These are phyloP conservation scores for Pleurotus pulmonarius DNA, from an alignment of 768 basidiomycete genomes.

Conservation along the genomic window DNA sequence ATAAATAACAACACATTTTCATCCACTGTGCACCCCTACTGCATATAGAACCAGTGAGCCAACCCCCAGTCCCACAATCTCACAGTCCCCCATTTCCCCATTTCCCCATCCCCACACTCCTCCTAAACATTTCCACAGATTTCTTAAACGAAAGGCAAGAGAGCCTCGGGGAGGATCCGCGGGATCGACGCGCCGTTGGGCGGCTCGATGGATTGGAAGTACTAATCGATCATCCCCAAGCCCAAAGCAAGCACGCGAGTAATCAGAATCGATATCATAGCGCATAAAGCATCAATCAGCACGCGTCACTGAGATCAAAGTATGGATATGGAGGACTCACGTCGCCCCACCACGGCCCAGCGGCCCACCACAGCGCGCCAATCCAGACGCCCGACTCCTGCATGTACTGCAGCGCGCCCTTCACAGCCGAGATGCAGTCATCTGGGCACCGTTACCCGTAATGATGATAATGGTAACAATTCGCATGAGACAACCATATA, in stretches of 20 bases:
- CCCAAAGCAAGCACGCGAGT: no score
- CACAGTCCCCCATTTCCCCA: no score
- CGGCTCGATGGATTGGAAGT: conserved; percentile 61
- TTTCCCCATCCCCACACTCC: no score
- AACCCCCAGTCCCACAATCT: no score
- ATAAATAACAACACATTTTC: no score
- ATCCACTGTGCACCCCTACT: no score
- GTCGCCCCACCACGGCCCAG: conserved; percentile 58
- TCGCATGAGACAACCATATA: no score
- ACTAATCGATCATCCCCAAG: conserved; percentile 26
- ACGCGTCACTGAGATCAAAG: not conserved
- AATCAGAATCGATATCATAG: no score
- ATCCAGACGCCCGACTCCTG: conserved; percentile 56
- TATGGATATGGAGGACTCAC: conserved; percentile 30
- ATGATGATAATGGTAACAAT: no score
- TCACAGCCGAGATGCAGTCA: conserved; percentile 42
- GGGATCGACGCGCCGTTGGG: conserved; percentile 53
- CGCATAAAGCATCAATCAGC: not conserved
- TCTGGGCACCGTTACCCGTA: conserved; percentile 12
- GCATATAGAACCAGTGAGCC: no score
- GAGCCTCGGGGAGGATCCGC: conserved; percentile 51
- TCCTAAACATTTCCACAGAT: no score
- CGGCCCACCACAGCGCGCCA: conserved; percentile 53
- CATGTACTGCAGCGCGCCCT: conserved; percentile 56
- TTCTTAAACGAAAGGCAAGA: conserved; percentile 45